Conservation (phyloP, 805 yeast species). For the Wickerhamiella lipophila region DNA sequence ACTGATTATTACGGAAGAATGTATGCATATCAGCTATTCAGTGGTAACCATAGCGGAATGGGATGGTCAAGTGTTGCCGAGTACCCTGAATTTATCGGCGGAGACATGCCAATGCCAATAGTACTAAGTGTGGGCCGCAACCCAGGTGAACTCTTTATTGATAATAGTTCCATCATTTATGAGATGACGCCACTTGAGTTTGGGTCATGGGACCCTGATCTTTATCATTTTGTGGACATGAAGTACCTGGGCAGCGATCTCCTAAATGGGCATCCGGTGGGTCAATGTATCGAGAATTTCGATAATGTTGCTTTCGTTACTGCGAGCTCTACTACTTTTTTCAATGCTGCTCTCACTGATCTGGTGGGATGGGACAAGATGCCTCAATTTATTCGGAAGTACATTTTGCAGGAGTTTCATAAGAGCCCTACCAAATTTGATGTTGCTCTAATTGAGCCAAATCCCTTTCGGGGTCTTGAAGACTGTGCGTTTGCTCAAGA, state of each 20-base stretch:
- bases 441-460: constrained; percentile 33
- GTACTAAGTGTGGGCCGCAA: constrained; percentile 32
- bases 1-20: constrained; percentile 68
- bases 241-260: constrained; percentile 41
- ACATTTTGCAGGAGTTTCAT: neutral
- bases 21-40: constrained; percentile 44
- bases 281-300: constrained; percentile 36
- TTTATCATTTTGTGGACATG: constrained; percentile 44
- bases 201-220: constrained; percentile 67
- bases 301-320: constrained; percentile 62
- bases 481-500: constrained; percentile 4
- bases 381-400: neutral
- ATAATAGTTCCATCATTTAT: constrained; percentile 43
- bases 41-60: constrained; percentile 31
- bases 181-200: constrained; percentile 39
- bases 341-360: constrained; percentile 6
- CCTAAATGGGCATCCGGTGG: neutral
- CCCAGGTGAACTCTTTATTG: constrained; percentile 30
- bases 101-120: constrained; percentile 52
- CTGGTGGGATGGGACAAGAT: neutral
- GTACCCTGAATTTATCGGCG: constrained; percentile 42
- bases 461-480: constrained; percentile 43
- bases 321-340: constrained; percentile 1
- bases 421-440: neutral
- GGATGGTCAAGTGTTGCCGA: constrained; percentile 39